Conservation (phyloP, 148 eudicot genomes). For the Chenopodium album region DNA sequence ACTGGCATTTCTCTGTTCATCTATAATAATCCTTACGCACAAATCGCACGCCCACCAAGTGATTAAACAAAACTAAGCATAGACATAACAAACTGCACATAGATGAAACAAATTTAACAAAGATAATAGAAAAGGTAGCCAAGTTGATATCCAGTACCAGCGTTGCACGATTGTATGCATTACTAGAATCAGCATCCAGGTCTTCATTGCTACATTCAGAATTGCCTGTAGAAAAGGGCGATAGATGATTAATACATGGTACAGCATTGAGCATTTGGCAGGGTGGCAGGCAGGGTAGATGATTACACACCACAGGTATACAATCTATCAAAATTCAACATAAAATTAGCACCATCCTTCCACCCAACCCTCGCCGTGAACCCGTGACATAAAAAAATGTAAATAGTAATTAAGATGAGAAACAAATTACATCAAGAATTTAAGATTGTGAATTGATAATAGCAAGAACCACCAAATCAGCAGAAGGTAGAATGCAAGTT, state of each 20-base stretch:
- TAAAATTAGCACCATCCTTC: background rate
- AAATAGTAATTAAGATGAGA: background rate
- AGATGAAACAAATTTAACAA: background rate
- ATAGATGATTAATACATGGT: constrained; percentile 1
- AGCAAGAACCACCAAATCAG: background rate
- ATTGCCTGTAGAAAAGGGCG: constrained; percentile 36
- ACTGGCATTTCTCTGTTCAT: background rate
- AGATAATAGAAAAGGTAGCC: background rate
- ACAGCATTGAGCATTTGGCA: background rate
- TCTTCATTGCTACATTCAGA: constrained; percentile 41
- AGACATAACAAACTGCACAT: background rate
- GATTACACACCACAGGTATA: background rate
- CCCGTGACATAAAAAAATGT: background rate
- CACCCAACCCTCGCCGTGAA: background rate
- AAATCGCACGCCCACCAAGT: background rate
- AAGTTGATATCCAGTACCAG: constrained; percentile 43
- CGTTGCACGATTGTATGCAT: constrained; percentile 37
- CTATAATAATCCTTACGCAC: background rate
- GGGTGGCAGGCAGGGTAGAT: background rate
- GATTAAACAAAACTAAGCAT: background rate
- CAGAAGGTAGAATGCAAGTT: background rate
- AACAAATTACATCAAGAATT: background rate
- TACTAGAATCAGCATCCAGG: constrained; percentile 39
- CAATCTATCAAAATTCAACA: background rate
- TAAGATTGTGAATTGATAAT: background rate